Percentiles rank a stretch among this genome's conserved stretches.
Evolutionary conservation across 108 stramenopile species (phyloP).

Genomic region (Pinguiococcus pyrenoidosus): DNA sequence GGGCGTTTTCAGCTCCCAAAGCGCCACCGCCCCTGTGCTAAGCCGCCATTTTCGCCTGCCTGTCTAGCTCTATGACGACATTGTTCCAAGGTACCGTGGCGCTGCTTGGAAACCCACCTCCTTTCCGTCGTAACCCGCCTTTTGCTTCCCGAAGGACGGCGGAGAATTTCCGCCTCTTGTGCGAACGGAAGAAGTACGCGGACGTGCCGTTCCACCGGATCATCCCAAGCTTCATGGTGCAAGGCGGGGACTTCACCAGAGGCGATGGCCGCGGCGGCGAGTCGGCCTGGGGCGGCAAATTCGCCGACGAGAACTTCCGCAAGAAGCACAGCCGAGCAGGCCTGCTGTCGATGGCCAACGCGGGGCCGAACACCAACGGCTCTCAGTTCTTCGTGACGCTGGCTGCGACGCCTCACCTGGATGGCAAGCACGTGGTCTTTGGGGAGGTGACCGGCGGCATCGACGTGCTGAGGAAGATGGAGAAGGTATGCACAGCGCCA

Average conservation of each 20-base stretch:
- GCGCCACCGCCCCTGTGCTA: no score
- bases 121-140: no score
- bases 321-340: conserved; percentile 62
- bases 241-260: conserved; percentile 88
- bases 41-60: no score
- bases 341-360: conserved; percentile 77
- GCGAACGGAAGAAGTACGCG: no score
- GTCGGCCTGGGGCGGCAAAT: conserved; percentile 46
- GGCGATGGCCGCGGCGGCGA: conserved; percentile 87
- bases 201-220: conserved; percentile 59
- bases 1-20: no score
- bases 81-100: no score
- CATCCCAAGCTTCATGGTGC: conserved; percentile 55
- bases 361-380: conserved; percentile 81
- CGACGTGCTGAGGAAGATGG: conserved; percentile 54
- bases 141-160: no score
- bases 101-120: no score
- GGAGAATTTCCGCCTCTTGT: no score
- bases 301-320: conserved; percentile 77
- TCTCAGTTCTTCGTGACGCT: conserved; percentile 82
- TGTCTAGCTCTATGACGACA: no score
- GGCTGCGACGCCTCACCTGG: conserved; percentile 57
- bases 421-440: conserved; percentile 90
- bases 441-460: conserved; percentile 65
- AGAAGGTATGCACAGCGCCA: conserved; percentile 39